A percentile compares a stretch with the other conserved stretches of the same genome.
Evolutionary conservation across 352 stramenopile species (phyloP).

Genomic region (Pythium chondricola): DNA sequence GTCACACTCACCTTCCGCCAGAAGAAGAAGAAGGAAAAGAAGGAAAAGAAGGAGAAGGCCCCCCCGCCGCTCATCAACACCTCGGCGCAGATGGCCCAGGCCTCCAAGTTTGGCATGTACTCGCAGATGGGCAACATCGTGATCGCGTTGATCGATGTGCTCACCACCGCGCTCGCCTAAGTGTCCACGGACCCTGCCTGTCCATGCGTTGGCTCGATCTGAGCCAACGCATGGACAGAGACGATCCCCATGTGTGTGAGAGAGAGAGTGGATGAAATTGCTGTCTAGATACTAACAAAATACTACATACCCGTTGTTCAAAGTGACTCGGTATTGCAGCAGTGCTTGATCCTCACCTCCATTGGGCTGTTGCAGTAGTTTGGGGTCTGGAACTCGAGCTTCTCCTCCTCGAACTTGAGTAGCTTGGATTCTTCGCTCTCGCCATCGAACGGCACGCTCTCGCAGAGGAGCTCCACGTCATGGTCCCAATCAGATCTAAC

Average conservation of each 20-base stretch:
- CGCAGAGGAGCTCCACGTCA: no score
- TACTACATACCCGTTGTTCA: no score
- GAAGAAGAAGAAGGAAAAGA: conserved; percentile 14
- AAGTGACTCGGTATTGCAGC: no score
- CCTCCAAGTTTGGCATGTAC: conserved; percentile 76
- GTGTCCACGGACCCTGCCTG: no score
- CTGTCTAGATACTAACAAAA: no score
- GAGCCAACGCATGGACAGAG: no score
- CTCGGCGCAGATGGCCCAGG: conserved; percentile 61
- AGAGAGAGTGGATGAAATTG: no score
- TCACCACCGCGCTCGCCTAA: conserved; percentile 26
- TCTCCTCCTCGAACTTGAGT: conserved; percentile 19
- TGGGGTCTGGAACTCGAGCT: conserved; percentile 33
- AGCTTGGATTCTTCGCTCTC: conserved; percentile 15
- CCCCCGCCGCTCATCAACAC: conserved; percentile 55
- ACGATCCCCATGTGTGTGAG: no score
- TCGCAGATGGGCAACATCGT: conserved; percentile 76
- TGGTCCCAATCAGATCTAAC: not conserved
- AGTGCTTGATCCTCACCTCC: no score
- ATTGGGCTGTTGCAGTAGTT: no score
- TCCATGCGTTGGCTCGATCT: no score
- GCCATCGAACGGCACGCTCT: conserved; percentile 9
- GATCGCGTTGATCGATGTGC: conserved; percentile 62
- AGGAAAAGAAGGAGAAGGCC: conserved; percentile 19
- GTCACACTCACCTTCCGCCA: not conserved